Conservation (phyloP, 2,329 filamentous ascomycete genomes). For the Sporothrix mexicana region DNA sequence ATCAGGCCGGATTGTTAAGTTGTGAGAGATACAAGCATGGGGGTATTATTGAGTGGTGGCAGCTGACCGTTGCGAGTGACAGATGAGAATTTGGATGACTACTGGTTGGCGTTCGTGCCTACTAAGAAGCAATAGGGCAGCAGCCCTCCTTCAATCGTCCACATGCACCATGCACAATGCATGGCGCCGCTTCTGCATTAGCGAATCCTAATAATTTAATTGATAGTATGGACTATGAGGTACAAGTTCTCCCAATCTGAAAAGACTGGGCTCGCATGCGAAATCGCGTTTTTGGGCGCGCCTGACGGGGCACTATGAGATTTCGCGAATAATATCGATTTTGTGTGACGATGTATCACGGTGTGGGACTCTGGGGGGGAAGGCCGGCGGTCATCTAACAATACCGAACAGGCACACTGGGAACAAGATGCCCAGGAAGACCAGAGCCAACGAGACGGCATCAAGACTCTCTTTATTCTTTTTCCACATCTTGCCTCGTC, state of each 20-base stretch:
- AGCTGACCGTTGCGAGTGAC: not conserved
- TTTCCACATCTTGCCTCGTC: conserved; percentile 1
- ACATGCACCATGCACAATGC: conserved; percentile 5
- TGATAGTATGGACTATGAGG: not conserved
- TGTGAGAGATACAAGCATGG: not conserved
- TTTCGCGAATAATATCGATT: not conserved
- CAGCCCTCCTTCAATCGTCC: not conserved
- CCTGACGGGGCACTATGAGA: conserved; percentile 1
- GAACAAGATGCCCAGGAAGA: not conserved
- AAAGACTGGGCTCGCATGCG: conserved; percentile 5
- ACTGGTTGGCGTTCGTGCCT: not conserved
- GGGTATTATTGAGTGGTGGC: not conserved
- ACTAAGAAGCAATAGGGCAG: not conserved
- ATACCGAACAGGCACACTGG: not conserved
- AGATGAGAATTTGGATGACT: not conserved
- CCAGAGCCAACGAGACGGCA: too few relatives aligned
- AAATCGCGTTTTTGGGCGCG: not conserved
- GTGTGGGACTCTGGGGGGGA: not conserved
- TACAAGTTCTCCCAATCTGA: not conserved
- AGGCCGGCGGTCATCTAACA: not conserved
- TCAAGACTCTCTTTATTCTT: not conserved
- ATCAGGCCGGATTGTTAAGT: not conserved
- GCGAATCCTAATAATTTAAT: not conserved
- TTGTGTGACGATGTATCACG: conserved; percentile 2
- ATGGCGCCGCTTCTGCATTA: not conserved